Base-by-base conservation (phyloP, 2,329 filamentous ascomycete genomes). In the Dactylonectria estremocensis region DNA sequence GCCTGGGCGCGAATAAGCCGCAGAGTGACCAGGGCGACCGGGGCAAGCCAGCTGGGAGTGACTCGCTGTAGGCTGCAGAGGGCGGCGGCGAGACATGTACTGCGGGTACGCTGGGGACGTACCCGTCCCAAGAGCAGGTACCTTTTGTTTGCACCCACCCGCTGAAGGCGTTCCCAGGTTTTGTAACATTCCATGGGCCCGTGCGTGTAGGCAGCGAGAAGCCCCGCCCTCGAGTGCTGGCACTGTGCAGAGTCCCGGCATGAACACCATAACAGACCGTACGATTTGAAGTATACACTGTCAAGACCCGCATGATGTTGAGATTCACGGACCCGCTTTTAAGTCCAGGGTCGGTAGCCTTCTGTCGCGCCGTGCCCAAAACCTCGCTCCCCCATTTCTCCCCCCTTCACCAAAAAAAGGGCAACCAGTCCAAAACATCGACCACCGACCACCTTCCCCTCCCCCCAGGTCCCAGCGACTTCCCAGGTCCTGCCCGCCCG, bases 401-500 rank as follows among this genome's bases (percentile, higher is more conserved):
- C 77, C 72, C 74, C 77, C 74, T 77, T 73, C 71, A 77, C 76
- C 76, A 72, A 76, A 79, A 78, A 79, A 73, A 77, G 75, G 74
- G 68, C 75, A 72, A 78, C 76, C 77, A 77, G 75, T 78, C 79
- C 78, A 80, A 81, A 81, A 80, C 78, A 79, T 81, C 80, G 72
- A 78, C 75, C 73, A 74, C 72, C 73, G 57, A 61, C 63, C 57
- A 68, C 69, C 68, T 69, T 72, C 73, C 72, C 73, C 72, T 71
- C 72, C 72, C 71, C 67, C 77, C 76, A 77, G 69, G 73, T 74
- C 73, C 77, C 73, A 74, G 73, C 73, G 71, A 75, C 73, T 75
- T 75, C 64, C 73, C 72, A 78, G 74, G 73, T 77, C 69, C 71
- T 76, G 69, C 64, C 72, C 72, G 53, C 64, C 64, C 64, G 76